Evolutionary conservation across 2,329 filamentous ascomycete genomes (phyloP).

Genomic region (Ceratocystis variospora): DNA sequence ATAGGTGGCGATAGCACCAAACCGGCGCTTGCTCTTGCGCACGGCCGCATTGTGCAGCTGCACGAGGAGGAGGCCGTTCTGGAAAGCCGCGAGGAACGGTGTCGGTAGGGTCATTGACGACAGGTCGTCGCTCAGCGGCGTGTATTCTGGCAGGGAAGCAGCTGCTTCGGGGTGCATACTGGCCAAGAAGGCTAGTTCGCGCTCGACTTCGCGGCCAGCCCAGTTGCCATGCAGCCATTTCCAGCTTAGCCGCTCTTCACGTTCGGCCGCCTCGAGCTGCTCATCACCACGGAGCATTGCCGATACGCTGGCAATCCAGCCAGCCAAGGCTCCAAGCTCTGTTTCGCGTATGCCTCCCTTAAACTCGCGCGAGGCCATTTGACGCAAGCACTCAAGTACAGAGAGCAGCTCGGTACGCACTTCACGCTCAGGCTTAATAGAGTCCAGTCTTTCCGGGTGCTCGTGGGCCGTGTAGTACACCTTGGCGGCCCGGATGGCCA

Average conservation of each 20-base stretch:
- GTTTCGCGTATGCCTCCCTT: slow-evolving; percentile 64
- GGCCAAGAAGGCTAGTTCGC: slow-evolving; percentile 68
- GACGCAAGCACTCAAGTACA: slow-evolving; percentile 81
- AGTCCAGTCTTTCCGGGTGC: slow-evolving; percentile 67
- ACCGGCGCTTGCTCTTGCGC: slow-evolving; percentile 68
- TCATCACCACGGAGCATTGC: slow-evolving; percentile 65
- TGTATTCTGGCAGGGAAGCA: slow-evolving; percentile 49
- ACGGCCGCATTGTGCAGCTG: slow-evolving; percentile 83
- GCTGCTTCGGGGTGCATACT: slow-evolving; percentile 44
- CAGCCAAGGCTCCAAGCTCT: slow-evolving; percentile 60
- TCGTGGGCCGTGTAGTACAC: slow-evolving; percentile 93
- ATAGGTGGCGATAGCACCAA: slow-evolving; percentile 76
- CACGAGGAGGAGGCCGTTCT: slow-evolving; percentile 68
- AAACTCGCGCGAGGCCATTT: slow-evolving; percentile 81
- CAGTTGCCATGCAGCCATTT: slow-evolving; percentile 64
- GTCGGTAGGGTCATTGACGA: slow-evolving; percentile 41
- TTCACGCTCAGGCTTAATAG: slow-evolving; percentile 75
- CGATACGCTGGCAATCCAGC: slow-evolving; percentile 69
- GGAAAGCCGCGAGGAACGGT: slow-evolving; percentile 58
- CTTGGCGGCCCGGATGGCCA: slow-evolving; percentile 91
- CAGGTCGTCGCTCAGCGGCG: slow-evolving; percentile 24
- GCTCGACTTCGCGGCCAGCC: slow-evolving; percentile 57
- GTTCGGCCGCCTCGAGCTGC: slow-evolving; percentile 59
- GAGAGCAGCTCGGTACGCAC: slow-evolving; percentile 72
- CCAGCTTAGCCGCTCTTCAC: slow-evolving; percentile 58